Evolutionary conservation across 495 filamentous ascomycete genomes (phyloP), one percentile per base, ranked within the genome.

Genomic region (Staphylotrichum longicolle): DNA sequence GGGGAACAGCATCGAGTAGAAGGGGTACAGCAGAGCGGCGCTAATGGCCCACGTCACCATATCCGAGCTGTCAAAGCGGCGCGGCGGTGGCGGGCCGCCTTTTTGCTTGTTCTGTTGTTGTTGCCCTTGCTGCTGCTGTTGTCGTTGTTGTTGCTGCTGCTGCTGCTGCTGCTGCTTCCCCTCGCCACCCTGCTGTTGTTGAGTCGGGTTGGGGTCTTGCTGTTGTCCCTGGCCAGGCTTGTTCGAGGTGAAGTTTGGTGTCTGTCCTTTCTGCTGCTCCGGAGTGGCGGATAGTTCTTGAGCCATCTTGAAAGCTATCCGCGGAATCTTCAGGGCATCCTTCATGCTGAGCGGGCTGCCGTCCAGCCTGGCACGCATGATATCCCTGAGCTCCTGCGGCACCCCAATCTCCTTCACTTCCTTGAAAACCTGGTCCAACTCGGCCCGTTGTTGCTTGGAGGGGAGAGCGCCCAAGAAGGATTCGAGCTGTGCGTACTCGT

Each of bases 321-420:
- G 59, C 12, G 69, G 54, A 0, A 67, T 11, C 54, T 59, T 77
- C 47, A 81, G 77, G 57, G 78, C 78, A 58, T 96, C 91, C 11
- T 81, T 82, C 34, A 90, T 83, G 53, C 84, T 78, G 27, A 89
- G 65, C 20, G 0, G 20, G 56, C 81, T 81, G 11, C 81, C 79
- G 66, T 85, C 87, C 57, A 83, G 65, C 50, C 87, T 75, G 39
- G 32, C 9, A 10, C 42, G 44, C 8, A 75, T 51, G 10, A 78
- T 33, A 5, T 74, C 68, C n/a, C 65, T 30, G 9, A 77, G 50
- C 42, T 62, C 60, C 30, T 61, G 37, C 11, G 76, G 76, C 4
- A 67, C 63, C 3, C 76, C 76, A 7, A 54, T 55, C 10, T 40
- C 55, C 37, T 58, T 67, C 7, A 75, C 37, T 0, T 47, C 35